Evolutionary conservation across 768 basidiomycete genomes (phyloP).

Genomic region (Pilatotrama ljubarskyi): DNA sequence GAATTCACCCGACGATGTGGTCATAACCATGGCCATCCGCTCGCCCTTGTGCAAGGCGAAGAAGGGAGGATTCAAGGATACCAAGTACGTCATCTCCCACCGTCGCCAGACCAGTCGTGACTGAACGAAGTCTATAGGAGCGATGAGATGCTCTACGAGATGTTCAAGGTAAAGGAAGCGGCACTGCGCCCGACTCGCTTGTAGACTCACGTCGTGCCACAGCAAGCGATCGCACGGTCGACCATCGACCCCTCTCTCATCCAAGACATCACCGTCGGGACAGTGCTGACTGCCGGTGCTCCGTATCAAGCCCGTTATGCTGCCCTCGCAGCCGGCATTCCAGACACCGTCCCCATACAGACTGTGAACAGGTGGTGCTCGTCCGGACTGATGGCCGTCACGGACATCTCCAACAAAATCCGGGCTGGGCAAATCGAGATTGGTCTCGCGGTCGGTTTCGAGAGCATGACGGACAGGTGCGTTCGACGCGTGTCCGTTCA

Average conservation of each 20-base stretch:
- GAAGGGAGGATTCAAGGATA: constrained; percentile 76
- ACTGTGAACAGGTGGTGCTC: constrained; percentile 82
- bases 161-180: constrained; percentile 59
- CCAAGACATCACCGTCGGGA: constrained; percentile 81
- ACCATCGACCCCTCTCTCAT: constrained; percentile 64
- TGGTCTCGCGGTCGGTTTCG: constrained; percentile 80
- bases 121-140: constrained; percentile 41
- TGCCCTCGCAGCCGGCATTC: constrained; percentile 78
- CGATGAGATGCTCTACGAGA: constrained; percentile 80
- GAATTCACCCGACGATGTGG: constrained; percentile 74
- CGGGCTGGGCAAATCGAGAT: constrained; percentile 77
- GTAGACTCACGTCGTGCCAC: constrained; percentile 3
- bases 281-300: constrained; percentile 63
- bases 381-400: constrained; percentile 83
- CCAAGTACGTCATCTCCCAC: constrained; percentile 43
- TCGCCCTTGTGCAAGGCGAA: constrained; percentile 76
- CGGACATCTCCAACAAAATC: constrained; percentile 74
- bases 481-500: constrained; percentile 28
- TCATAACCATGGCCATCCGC: constrained; percentile 79
- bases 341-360: constrained; percentile 74
- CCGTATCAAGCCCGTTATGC: constrained; percentile 73
- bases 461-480: constrained; percentile 82
- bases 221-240: constrained; percentile 63
- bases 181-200: constrained; percentile 20
- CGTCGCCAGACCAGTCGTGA: too few relatives aligned